Evolutionary conservation across 2,329 filamentous ascomycete species (phyloP), one percentile per base, ranked within the genome.

Genomic region (Ceratocystiopsis brevicomis): DNA sequence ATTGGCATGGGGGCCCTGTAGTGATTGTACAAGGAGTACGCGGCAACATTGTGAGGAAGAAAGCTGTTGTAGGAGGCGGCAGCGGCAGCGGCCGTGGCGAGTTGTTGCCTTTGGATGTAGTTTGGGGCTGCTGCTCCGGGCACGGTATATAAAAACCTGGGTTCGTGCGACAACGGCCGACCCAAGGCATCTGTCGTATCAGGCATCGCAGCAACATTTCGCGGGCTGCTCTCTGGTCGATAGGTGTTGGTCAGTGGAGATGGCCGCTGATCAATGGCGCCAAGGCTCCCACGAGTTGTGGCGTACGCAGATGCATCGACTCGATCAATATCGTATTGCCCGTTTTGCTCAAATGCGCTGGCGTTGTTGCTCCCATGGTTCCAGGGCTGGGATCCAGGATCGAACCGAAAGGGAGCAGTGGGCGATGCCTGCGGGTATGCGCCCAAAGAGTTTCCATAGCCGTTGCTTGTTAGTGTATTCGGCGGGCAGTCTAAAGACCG

Each of bases 381-480:
- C 67, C 68, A 72, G 3, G 65, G 49, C 48, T 66, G 62, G 6
- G 65, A 65, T 9, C 56, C 59, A 1, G 67, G 63, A 48, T 71
- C 68, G 48, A 65, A 55, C 47, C 66, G 64, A 50, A 68, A 68
- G 6, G 60, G 33, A 37, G 57, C 54, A 48, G 39, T 10, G 13
- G 38, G 11, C 4, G 36, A 6, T 32, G 39, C 34, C 17, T 46
- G 40, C 0, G 40, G n/a, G 18, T 44, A 48, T 9, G 40, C 33
- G 1, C 39, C 25, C 11, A 44, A 34, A 11, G 33, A n/a, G 21
- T 11, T 34, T 17, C 16, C 43, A 30, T 30, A 30, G 25, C 25
- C 10, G 32, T 32, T 40, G 38, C 15, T 18, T 9, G 17, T n/a
- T 13, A 39, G 30, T 15, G 17, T 11, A 25, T 39, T 45, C n/a